Base-by-base conservation (phyloP, 2,329 filamentous ascomycete species). In the Colletotrichum endophyticum region DNA sequence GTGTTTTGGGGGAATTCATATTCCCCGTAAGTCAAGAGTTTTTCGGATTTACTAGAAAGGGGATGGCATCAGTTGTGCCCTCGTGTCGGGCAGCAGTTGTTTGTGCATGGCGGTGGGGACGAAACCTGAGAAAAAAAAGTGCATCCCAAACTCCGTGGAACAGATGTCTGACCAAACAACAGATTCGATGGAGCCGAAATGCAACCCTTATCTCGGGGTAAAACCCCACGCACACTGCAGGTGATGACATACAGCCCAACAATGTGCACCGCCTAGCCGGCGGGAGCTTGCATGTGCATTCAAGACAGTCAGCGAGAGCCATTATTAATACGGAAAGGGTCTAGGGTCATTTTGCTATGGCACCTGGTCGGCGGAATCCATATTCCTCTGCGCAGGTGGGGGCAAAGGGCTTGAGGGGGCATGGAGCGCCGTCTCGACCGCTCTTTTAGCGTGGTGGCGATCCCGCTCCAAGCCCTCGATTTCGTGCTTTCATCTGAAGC, bases 401-500 rank as follows among this genome's bases (percentile, higher is more conserved):
- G 61, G n/a, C 32, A 12, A 12, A 56, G 49, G 22, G 7, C 39
- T 32, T 22, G 57, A 62, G 4, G 28, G 19, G 2, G 22, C 59
- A 32, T 9, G 15, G 62, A 53, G 25, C 68, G 27, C n/a, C 32
- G 34, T 68, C 70, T 68, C 63, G 70, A 73, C 32, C 34, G 44
- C 27, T 64, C 56, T 13, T 53, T 61, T 73, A 69, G 73, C 64
- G 73, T 69, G 64, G 63, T 63, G 70, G 64, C 63, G 44, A 76
- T 68, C 57, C 63, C 63, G 44, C 39, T 34, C 5, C 32, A 28
- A 64, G 16, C 44, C 8, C 49, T 12, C 32, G 22, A 22, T 36
- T 71, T 30, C 44, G 67, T 28, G 67, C 32, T 67, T 34, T 5
- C 30, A 36, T 69, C 59, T 57, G 34, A 36, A 64, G 32, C 34